Percentiles rank a stretch among this genome's conserved stretches.
Evolutionary conservation across 805 yeast species (phyloP).

Genomic region (Kazachstania kunashirensis): DNA sequence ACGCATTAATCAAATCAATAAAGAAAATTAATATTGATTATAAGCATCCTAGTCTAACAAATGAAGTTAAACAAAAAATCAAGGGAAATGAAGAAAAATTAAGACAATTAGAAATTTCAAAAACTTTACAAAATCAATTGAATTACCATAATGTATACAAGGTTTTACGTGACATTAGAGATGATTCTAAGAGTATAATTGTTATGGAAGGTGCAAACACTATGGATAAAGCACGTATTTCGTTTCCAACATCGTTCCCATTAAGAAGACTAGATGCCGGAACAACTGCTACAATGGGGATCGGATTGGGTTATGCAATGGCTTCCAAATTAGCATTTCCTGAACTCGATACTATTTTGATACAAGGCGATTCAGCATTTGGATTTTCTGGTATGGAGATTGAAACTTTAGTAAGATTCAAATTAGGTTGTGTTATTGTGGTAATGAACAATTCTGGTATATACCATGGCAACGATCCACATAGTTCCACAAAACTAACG

Average conservation of each 20-base stretch:
- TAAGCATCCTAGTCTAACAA: conserved; percentile 9
- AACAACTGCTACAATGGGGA: conserved; percentile 71
- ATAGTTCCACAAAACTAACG: conserved; percentile 45
- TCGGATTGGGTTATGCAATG: conserved; percentile 62
- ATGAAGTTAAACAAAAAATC: conserved; percentile 10
- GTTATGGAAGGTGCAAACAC: conserved; percentile 72
- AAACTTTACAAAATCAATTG: conserved; percentile 19
- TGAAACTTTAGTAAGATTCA: conserved; percentile 54
- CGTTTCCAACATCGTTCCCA: conserved; percentile 46
- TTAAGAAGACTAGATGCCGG: conserved; percentile 59
- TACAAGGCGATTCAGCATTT: conserved; percentile 72
- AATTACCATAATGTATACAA: conserved; percentile 49
- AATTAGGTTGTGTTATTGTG: conserved; percentile 44
- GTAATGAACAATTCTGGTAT: conserved; percentile 72
- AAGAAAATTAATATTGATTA: conserved; percentile 3
- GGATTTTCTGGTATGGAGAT: conserved; percentile 66
- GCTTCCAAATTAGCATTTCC: conserved; percentile 45
- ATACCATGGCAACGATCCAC: conserved; percentile 44
- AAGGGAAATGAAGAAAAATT: conserved; percentile 18
- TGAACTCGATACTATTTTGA: conserved; percentile 39
- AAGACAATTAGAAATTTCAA: conserved; percentile 10
- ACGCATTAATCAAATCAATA: conserved; percentile 29
- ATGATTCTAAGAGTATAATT: conserved; percentile 31
- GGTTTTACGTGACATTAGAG: conserved; percentile 35
- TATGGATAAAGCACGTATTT: conserved; percentile 59